Conservation (phyloP, 352 stramenopile species). For the Pythium folliculosum region DNA sequence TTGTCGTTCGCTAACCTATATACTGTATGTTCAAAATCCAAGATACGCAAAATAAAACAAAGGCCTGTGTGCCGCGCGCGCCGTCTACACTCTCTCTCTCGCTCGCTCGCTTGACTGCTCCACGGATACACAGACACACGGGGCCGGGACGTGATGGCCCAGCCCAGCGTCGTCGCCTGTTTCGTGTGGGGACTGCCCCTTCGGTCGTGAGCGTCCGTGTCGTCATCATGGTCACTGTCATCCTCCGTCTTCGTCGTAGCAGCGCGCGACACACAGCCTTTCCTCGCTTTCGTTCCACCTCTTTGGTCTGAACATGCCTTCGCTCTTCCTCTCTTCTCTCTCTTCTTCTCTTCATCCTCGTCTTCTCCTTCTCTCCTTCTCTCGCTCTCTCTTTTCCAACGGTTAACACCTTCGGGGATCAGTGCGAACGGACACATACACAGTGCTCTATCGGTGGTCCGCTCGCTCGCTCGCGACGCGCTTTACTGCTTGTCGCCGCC, state of each 20-base stretch:
- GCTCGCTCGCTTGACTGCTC: background rate
- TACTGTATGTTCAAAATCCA: slow-evolving; percentile 30
- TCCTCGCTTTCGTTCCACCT: slow-evolving; percentile 7
- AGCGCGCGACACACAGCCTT: background rate
- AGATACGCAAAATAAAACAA: slow-evolving; percentile 27
- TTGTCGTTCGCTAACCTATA: slow-evolving; percentile 15
- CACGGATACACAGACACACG: background rate
- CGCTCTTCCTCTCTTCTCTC: slow-evolving; percentile 1
- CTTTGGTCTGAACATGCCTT: slow-evolving; percentile 8
- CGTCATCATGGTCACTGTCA: background rate
- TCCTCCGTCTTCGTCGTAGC: too few species aligned
- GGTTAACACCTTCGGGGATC: slow-evolving; percentile 11
- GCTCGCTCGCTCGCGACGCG: background rate
- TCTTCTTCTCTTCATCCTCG: slow-evolving; percentile 14
- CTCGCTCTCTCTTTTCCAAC: slow-evolving; percentile 17
- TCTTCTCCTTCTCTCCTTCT: background rate
- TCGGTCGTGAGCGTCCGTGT: background rate
- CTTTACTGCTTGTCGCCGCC: slow-evolving; percentile 45
- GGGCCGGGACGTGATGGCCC: slow-evolving; percentile 1
- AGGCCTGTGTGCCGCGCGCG: background rate
- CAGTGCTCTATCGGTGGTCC: slow-evolving; percentile 12
- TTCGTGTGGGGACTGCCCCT: background rate
- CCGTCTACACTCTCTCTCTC: too few species aligned
- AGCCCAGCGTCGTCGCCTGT: background rate
- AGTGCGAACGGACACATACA: too few species aligned